Evolutionary conservation across 2,329 filamentous ascomycete species (phyloP), one percentile per base, ranked within the genome.

Genomic region (Hypocrella siamensis): DNA sequence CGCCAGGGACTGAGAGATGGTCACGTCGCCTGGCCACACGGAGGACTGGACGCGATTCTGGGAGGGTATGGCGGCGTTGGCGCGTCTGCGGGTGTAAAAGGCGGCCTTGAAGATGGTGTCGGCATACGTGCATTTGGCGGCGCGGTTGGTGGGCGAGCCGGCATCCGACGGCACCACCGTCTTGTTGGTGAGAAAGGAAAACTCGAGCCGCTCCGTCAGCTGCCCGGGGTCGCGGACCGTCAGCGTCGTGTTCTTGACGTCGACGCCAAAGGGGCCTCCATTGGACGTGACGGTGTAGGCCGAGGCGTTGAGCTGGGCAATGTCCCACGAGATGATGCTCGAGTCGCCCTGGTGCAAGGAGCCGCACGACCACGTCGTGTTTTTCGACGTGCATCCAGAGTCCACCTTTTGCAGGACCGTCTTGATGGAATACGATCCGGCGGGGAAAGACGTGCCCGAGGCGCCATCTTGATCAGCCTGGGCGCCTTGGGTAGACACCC

Each of bases 241-340:
- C 26, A 79, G 49, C 2, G 60, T 49, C 24, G 60, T 45, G 42
- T 72, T 64, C 28, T 53, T 43, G 52, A 81, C 78, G 4, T 56
- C 52, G 4, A 74, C 63, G 19, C 59, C 58, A 40, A 76, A 70
- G 1, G 64, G 63, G 40, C 72, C 71, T 18, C 60, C 51, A 19
- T 18, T 22, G 3, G 68, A 68, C 5, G 72, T 72, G 39, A 76
- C 67, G 28, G 53, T 53, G 49, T 65, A 73, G 11, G 53, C 48
- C 19, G 47, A 46, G 11, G 46, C 40, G 26, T 57, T 53, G n/a
- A 45, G 38, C 4, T 56, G 45, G 3, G 51, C 49, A 35, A 81
- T 72, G 35, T 67, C 58, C 75, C 74, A 80, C 46, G 68, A 62
- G 49, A 79, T 77, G 6, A 61, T 67, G 0, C 67, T 58, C 4